Evolutionary conservation across 2,329 filamentous ascomycete species (phyloP), one percentile per base, ranked within the genome.

Genomic region (Lachnellula occidentalis): DNA sequence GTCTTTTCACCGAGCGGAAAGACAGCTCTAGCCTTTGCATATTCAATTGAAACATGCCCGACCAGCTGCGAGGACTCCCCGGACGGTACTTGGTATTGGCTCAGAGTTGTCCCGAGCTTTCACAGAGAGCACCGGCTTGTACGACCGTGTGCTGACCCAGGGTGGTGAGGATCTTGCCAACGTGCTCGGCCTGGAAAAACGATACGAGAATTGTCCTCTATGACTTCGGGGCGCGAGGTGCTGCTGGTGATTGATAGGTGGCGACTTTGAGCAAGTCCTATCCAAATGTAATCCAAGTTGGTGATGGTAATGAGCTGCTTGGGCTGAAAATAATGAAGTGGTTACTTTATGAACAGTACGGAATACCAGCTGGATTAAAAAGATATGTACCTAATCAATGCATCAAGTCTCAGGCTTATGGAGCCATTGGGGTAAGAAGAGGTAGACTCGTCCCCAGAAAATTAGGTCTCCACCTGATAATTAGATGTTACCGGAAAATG

Each of bases 1-100:
- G 14, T 64, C 4, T 62, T 66, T 39, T 51, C 64, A 3, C 57
- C 55, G 0, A 64, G 60, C 54, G 61, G 62, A 2, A 66, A 66
- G 43, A 66, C 58, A 12, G 63, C 59, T 27, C 51, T 63, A 24
- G 45, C 54, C 8, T 59, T 66, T 34, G 63, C 62, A 11, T 55
- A 63, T 31, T 48, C 50, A 58, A 21, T 51, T 66, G 22, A 64
- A 61, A 43, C 48, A 62, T 27, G 53, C 46, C n/a, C 57, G 61
- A 22, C 60, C 60, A 2, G 54, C 48, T 42, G 54, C 43, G 8
- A 56, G 34, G 3, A 56, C 47, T 34, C 62, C 61, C 6, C 39
- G 54, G 15, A 48, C 14, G 15, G 41, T 66, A 14, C 48, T 63
- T 45, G 62, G 51, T 19, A 59, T 67, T 24, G 64, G 63, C n/a